A percentile compares a stretch with the other conserved stretches of the same genome.
These are phyloP conservation scores for Abrus pulchellus DNA, from an alignment of 306 rosid genomes.

Conservation along the genomic window DNA sequence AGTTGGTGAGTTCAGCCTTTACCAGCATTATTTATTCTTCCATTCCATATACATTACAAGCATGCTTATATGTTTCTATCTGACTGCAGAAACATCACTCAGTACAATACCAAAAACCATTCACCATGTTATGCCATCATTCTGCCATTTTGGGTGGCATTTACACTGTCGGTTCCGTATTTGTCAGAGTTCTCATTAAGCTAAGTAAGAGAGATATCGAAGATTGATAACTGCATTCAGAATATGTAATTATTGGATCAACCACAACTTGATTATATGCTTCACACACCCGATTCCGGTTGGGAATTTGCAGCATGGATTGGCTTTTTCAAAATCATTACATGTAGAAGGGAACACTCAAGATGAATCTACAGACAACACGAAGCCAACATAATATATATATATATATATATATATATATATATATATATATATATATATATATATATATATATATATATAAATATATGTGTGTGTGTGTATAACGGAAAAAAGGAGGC, in stretches of 20 bases:
- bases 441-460: no score
- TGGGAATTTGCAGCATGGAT: neutral
- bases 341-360: neutral
- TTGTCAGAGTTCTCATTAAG: constrained; percentile 37
- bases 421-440: no score
- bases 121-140: constrained; percentile 36
- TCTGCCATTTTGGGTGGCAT: constrained; percentile 53
- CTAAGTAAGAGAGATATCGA: constrained; percentile 5
- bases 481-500: neutral
- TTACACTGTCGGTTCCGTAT: constrained; percentile 38
- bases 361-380: neutral
- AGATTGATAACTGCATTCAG: neutral
- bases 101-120: constrained; percentile 17
- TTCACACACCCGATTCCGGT: neutral
- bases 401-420: no score
- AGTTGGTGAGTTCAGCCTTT: constrained; percentile 34
- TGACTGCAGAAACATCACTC: constrained; percentile 39
- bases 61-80: neutral
- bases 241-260: neutral
- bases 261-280: neutral
- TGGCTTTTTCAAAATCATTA: constrained; percentile 10
- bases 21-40: neutral
- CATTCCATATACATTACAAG: neutral
- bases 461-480: no score
- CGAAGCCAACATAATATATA: neutral